Base-by-base conservation (phyloP, 2,329 filamentous ascomycete species). In the Xenosphaeropsis pyriputrescens region DNA sequence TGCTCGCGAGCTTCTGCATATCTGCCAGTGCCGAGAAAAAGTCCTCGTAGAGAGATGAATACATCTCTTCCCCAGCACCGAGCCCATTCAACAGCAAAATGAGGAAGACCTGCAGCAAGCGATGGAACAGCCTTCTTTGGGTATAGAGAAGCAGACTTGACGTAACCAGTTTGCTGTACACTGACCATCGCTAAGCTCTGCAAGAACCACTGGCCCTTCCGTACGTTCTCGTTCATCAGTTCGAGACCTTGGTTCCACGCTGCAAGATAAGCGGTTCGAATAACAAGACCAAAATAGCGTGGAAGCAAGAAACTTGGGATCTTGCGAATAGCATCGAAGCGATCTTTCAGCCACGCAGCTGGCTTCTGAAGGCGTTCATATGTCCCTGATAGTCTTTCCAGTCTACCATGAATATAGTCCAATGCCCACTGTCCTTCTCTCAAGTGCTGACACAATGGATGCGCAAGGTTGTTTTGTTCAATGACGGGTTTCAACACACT, bases 41-140 rank as follows among this genome's bases (percentile, higher is more conserved):
- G 67, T 32, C 91, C 91, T 36, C 91, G 80, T 31, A 94, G 73
- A 12, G 91, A 91, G 45, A 98, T 98, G 57, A 95, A 96, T 11
- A 95, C 85, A 57, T 98, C 91, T 39, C 91, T 79, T 6, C 93
- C 91, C 91, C 91, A 98, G 58, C 89, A 95, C 50, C 91, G 75
- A 36, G 89, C 88, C 88, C 91, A 98, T 50, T 86, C 80, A 7
- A 84, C 80, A 0, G 91, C 75, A 54, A 98, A 98, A 58, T 98
- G 91, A 29, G 91, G 91, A 34, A 98, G 64, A 13, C 91, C 91
- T 22, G 91, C 91, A 14, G 91, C 89, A 48, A 98, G 68, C 35
- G 82, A 89, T 2, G 89, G 85, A 1, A 94, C 86, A 15, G 72
- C 64, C 56, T 85, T 89, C 46, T 78, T 72, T 0, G 91, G 89